phyloP scores from a whole-genome alignment of 1,284 basidiomycete species.

The Rugosomyces carneus region DNA sequence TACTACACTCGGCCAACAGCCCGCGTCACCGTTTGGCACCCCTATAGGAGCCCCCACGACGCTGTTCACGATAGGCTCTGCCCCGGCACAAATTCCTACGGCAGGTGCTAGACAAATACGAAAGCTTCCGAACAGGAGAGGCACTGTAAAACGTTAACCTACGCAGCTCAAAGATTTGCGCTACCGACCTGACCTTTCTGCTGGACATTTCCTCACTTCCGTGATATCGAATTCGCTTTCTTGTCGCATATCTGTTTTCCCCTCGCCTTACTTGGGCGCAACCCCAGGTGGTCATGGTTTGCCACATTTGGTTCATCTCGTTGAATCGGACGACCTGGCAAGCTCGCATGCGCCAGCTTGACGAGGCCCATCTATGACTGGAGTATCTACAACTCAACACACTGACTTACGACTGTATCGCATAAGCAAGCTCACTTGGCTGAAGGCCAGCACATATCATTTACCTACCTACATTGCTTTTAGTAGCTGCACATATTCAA shows the following conservation, averaged over 20 bases:
- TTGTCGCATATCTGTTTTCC: constrained; percentile 1
- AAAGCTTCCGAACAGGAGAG: constrained; percentile 44
- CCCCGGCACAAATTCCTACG: constrained; percentile 31
- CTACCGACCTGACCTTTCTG: constrained; percentile 3
- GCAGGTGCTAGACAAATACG: constrained; percentile 40
- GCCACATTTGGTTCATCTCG: background rate
- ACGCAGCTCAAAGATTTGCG: background rate
- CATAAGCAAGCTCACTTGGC: constrained; percentile 18
- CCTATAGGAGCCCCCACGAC: constrained; percentile 28
- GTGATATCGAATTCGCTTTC: background rate
- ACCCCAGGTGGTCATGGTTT: constrained; percentile 5
- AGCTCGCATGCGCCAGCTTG: background rate
- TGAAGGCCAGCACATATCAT: constrained; percentile 21
- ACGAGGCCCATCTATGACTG: constrained; percentile 20
- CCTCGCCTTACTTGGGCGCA: constrained; percentile 10
- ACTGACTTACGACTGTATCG: constrained; percentile 17
- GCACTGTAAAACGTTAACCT: constrained; percentile 31
- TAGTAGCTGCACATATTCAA: constrained; percentile 12
- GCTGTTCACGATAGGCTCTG: constrained; percentile 54
- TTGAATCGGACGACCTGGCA: background rate
- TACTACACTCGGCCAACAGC: constrained; percentile 32
- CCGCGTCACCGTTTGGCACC: constrained; percentile 36
- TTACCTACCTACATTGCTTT: constrained; percentile 12
- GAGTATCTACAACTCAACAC: constrained; percentile 20
- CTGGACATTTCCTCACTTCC: constrained; percentile 5